Evolutionary conservation across 345 rosid species (phyloP).

Genomic region (Brassica napus): DNA sequence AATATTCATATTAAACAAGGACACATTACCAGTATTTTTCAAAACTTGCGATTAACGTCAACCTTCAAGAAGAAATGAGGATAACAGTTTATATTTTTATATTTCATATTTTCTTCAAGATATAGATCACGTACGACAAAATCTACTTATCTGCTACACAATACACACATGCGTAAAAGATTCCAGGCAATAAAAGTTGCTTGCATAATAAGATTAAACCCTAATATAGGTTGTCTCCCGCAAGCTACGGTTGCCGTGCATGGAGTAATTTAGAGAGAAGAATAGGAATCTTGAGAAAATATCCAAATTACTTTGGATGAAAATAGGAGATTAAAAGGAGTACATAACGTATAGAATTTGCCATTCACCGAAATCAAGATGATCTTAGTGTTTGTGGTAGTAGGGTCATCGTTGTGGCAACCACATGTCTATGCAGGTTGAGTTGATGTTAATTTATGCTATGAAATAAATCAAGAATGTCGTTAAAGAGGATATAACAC

Average conservation of each 20-base stretch:
- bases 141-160: slow-evolving; percentile 24
- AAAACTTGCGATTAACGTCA: neutral
- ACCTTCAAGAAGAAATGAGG: neutral
- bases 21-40: neutral
- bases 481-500: slow-evolving; percentile 20
- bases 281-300: neutral
- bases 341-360: slow-evolving; percentile 71
- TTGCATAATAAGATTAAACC: slow-evolving; percentile 22
- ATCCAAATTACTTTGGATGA: neutral
- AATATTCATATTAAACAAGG: neutral
- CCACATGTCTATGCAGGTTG: slow-evolving; percentile 52
- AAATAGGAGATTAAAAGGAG: slow-evolving; percentile 15
- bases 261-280: slow-evolving; percentile 18
- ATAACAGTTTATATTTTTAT: neutral
- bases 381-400: slow-evolving; percentile 48
- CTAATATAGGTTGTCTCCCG: slow-evolving; percentile 23
- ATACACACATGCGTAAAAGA: slow-evolving; percentile 27
- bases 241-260: slow-evolving; percentile 24
- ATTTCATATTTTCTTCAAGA: neutral
- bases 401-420: slow-evolving; percentile 45
- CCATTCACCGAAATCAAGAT: slow-evolving; percentile 56
- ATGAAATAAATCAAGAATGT: slow-evolving; percentile 9
- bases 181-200: slow-evolving; percentile 9
- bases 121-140: slow-evolving; percentile 35
- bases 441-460: slow-evolving; percentile 49